Evolutionary conservation across 2,329 filamentous ascomycete genomes (phyloP).

Genomic region (Sporothrix inflata): DNA sequence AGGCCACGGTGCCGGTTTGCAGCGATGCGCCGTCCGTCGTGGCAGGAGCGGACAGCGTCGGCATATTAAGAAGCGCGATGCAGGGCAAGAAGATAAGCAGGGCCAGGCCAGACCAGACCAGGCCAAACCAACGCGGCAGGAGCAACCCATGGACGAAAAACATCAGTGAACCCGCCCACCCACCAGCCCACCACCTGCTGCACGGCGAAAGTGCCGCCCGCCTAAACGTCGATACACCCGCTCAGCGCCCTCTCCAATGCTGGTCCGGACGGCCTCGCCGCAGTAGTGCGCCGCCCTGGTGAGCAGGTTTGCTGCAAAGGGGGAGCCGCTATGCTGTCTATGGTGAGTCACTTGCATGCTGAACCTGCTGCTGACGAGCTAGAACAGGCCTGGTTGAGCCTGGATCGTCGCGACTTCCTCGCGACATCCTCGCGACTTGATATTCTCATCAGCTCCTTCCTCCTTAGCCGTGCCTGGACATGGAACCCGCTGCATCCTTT

Average conservation of each 20-base stretch:
- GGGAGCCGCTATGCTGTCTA: too few species aligned
- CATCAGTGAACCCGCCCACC: conserved; percentile 10
- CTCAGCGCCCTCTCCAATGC: too few species aligned
- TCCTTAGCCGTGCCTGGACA: background rate
- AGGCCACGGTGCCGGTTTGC: background rate
- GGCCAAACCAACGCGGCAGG: background rate
- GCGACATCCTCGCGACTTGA: background rate
- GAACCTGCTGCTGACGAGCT: conserved; percentile 13
- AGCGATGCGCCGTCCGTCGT: background rate
- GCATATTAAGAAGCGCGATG: background rate
- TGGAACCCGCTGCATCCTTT: background rate
- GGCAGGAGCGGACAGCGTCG: background rate
- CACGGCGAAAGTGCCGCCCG: background rate
- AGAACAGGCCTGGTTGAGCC: background rate
- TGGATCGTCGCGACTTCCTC: background rate
- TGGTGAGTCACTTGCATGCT: conserved; percentile 20
- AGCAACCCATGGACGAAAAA: background rate
- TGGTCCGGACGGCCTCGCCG: conserved; percentile 4
- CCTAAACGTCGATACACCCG: background rate
- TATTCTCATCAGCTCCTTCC: conserved; percentile 9
- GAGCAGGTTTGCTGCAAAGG: background rate
- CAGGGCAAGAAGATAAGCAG: conserved; percentile 14
- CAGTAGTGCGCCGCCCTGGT: background rate
- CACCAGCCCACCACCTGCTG: background rate
- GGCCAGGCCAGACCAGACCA: background rate